Percentiles rank a stretch among this genome's conserved stretches.
Evolutionary conservation across 805 yeast genomes (phyloP).

Genomic region (Kuraishia ogatae): DNA sequence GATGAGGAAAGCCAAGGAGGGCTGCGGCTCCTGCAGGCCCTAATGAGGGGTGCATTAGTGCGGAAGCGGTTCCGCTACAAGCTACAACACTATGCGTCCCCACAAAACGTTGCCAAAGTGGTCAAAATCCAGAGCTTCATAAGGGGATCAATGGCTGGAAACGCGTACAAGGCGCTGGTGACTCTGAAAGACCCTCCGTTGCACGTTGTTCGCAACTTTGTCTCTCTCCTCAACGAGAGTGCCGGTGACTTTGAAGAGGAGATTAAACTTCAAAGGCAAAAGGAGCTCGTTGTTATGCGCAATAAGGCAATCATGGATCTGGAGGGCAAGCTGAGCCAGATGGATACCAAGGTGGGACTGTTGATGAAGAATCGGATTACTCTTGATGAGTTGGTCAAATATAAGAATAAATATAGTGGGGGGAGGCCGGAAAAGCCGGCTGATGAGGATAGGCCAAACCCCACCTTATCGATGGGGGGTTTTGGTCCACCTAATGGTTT

Average conservation of each 20-base stretch:
- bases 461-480: no score
- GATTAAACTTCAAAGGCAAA: conserved; percentile 52
- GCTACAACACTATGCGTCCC: conserved; percentile 37
- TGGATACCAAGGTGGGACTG: conserved; percentile 71
- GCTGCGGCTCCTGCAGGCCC: conserved; percentile 44
- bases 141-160: conserved; percentile 57
- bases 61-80: conserved; percentile 28
- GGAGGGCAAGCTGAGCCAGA: conserved; percentile 66
- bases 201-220: conserved; percentile 66
- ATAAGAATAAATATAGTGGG: conserved; percentile 21
- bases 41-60: conserved; percentile 36
- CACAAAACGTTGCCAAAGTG: conserved; percentile 45
- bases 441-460: no score
- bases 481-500: no score
- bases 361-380: conserved; percentile 74
- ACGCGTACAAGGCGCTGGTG: conserved; percentile 67
- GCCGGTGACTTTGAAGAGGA: conserved; percentile 73
- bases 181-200: conserved; percentile 71
- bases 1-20: conserved; percentile 29
- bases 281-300: conserved; percentile 60
- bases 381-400: conserved; percentile 52
- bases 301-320: conserved; percentile 64
- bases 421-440: no score
- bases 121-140: conserved; percentile 68
- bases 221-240: conserved; percentile 62